Conservation (phyloP, 306 rosid genomes). For the Luffa aegyptiaca region DNA sequence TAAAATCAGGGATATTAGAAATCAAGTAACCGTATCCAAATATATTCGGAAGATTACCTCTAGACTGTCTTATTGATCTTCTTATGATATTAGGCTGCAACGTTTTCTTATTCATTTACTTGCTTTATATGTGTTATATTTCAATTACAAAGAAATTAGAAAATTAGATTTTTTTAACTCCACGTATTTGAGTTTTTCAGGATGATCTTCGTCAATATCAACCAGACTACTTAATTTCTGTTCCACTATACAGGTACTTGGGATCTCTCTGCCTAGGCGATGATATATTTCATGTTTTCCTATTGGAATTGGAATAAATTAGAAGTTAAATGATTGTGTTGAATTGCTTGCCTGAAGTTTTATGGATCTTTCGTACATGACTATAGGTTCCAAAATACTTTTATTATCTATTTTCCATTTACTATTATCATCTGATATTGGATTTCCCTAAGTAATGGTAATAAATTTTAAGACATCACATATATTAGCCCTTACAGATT, state of each 20-base stretch:
- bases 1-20: not conserved
- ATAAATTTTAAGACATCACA: not conserved
- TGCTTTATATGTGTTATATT: not conserved
- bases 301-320: not conserved
- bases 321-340: not conserved
- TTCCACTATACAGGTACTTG: slow-evolving; percentile 84
- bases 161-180: not conserved
- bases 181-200: slow-evolving; percentile 21
- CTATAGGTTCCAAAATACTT: not conserved
- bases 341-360: not conserved
- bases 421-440: not conserved
- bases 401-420: not conserved
- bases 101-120: not conserved
- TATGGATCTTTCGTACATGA: not conserved
- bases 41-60: not conserved
- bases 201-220: slow-evolving; percentile 64
- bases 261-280: not conserved
- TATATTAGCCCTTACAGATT: no score
- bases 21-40: not conserved
- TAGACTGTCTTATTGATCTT: not conserved
- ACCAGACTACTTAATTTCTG: slow-evolving; percentile 71
- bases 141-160: not conserved
- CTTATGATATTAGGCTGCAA: not conserved
- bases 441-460: not conserved
- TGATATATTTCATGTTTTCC: not conserved